Evolutionary conservation across 2,329 filamentous ascomycete genomes (phyloP), one percentile per base, ranked within the genome.

Genomic region (Plenodomus biglobosus): DNA sequence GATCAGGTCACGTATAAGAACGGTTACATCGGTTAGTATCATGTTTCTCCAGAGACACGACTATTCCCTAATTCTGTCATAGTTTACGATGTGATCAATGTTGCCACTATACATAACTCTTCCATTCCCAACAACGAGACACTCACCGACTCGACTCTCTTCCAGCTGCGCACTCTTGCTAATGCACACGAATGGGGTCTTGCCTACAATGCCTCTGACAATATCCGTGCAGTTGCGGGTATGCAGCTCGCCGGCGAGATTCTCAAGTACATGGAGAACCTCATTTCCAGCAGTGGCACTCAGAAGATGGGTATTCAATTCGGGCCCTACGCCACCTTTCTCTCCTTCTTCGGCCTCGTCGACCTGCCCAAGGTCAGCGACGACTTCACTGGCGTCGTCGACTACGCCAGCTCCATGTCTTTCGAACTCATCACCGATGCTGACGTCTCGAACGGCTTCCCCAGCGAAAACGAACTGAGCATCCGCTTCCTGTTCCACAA

Each of bases 121-220:
- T 77, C 74, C 53, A 87, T 90, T 61, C 78, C 81, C 35, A 64
- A 65, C 20, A 79, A 80, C 3, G 66, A 74, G 19, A 67, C 82
- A 42, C 76, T 88, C 38, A 79, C 92, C 52, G 86, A 84, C 39
- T 60, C 75, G 32, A 80, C 80, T 20, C 76, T 90, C 46, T 68
- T 75, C 59, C 82, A 87, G 66, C 81, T 94, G 47, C 80, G 81
- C 59, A 80, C 81, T n/a, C 83, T 94, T 24, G 91, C 92, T 59
- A 85, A 92, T 68, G 75, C 77, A 49, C 88, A 94, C 71, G 88
- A 96, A 71, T 95, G 82, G 78, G 86, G 85, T 64, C 83, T 94
- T 13, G 89, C 89, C 44, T 95, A 87, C 81, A 92, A 95, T 75
- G 73, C 76, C 55, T 75, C 80, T 38, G 74, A 74, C 68, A 38